Percentiles rank a stretch among this genome's conserved stretches.
phyloP scores from a whole-genome alignment of 2,329 filamentous ascomycete genomes.

The Colletotrichum orbiculare region DNA sequence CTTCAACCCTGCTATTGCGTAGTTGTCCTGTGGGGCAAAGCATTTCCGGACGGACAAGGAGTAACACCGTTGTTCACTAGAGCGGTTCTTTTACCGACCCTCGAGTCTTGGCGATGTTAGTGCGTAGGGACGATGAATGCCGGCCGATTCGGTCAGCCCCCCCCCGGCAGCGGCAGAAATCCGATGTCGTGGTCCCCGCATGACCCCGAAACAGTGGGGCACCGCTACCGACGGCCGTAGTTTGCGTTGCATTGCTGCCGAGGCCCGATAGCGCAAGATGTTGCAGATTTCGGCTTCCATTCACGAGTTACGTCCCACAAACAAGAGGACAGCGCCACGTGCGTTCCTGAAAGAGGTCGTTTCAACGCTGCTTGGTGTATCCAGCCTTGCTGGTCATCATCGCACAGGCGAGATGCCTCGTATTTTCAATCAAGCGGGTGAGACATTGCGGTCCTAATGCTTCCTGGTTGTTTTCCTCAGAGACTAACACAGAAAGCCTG shows the following conservation, averaged over 20 bases:
- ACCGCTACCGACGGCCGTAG: not conserved
- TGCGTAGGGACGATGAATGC: conserved; percentile 11
- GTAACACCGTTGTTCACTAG: no score
- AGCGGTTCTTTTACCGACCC: not conserved
- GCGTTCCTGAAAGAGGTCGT: no score
- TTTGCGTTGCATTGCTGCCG: conserved; percentile 1
- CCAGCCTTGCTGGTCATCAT: not conserved
- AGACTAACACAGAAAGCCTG: no score
- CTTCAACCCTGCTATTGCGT: conserved; percentile 9
- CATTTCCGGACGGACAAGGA: no score
- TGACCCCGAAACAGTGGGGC: conserved; percentile 19
- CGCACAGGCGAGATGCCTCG: conserved; percentile 13
- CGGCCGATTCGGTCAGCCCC: conserved; percentile 9
- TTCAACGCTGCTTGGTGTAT: not conserved
- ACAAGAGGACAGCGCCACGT: no score
- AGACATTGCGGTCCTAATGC: conserved; percentile 2
- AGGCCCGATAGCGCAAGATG: not conserved
- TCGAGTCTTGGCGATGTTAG: conserved; percentile 18
- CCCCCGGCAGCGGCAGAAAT: not conserved
- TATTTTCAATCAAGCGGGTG: conserved; percentile 24
- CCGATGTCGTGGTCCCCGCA: conserved; percentile 7
- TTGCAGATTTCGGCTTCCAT: not conserved
- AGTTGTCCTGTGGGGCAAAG: not conserved
- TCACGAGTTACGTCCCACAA: no score
- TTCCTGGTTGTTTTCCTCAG: not conserved